A percentile compares a stretch with the other conserved stretches of the same genome.
These are phyloP conservation scores for Gnomoniopsis smithogilvyi DNA, from an alignment of 2,329 filamentous ascomycete genomes.

Conservation along the genomic window DNA sequence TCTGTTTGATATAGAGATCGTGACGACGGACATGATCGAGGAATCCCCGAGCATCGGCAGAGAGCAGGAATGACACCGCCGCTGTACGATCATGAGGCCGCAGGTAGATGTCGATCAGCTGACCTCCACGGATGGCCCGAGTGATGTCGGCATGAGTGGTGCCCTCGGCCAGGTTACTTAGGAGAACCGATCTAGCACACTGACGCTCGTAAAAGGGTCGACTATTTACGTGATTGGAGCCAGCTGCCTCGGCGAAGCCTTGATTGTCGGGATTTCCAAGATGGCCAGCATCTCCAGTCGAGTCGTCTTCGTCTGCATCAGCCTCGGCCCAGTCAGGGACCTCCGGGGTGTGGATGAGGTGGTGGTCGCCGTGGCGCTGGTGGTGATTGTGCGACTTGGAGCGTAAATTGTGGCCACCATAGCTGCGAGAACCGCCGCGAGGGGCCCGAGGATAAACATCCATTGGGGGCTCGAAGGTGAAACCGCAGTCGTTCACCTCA, in stretches of 20 bases:
- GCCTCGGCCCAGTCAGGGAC: constrained; percentile 19
- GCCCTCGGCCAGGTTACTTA: constrained; percentile 59
- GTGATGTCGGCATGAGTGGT: constrained; percentile 65
- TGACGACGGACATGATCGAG: constrained; percentile 60
- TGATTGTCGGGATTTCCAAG: constrained; percentile 16
- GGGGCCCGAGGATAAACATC: neutral
- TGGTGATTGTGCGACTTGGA: constrained; percentile 7
- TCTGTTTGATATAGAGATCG: constrained; percentile 66
- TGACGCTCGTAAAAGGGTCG: constrained; percentile 32
- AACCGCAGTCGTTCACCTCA: neutral
- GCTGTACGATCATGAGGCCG: constrained; percentile 56
- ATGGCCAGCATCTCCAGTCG: constrained; percentile 3
- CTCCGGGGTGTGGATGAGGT: constrained; percentile 12
- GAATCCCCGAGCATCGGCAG: constrained; percentile 61
- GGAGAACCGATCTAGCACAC: constrained; percentile 55
- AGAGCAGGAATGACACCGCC: constrained; percentile 67
- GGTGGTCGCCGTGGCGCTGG: constrained; percentile 12
- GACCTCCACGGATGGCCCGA: constrained; percentile 64
- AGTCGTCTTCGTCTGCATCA: constrained; percentile 1
- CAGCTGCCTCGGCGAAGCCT: neutral
- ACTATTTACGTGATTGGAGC: neutral
- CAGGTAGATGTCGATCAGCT: constrained; percentile 66
- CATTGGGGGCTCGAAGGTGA: neutral
- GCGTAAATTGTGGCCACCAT: constrained; percentile 8
- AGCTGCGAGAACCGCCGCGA: neutral